Conservation (phyloP, 225 moss, liverwort and hornwort genomes). For the Polytrichum formosum region DNA sequence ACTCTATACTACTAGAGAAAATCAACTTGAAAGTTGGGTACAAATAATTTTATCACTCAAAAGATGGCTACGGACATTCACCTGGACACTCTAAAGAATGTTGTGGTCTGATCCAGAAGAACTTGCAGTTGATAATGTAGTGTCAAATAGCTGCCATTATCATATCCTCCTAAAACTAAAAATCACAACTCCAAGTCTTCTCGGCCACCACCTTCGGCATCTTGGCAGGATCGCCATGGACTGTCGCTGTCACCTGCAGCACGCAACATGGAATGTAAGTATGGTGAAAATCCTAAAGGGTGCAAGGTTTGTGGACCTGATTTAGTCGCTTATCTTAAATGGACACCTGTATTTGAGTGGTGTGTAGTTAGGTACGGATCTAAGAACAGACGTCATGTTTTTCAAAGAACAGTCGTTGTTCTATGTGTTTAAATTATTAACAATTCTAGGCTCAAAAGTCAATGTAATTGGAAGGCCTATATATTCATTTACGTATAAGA, state of each 20-base stretch:
- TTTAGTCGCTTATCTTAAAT: no score
- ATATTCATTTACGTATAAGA: no score
- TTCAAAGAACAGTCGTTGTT: no score
- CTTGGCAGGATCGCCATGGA: slow-evolving; percentile 59
- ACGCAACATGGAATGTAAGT: slow-evolving; percentile 4
- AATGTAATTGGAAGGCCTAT: no score
- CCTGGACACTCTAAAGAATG: slow-evolving; percentile 15
- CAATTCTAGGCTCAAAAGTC: no score
- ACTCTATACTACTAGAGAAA: slow-evolving; percentile 13
- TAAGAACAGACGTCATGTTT: no score
- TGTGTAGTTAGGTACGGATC: no score
- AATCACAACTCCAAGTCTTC: slow-evolving; percentile 85
- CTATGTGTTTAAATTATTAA: no score
- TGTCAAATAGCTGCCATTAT: slow-evolving; percentile 9
- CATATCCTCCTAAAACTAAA: slow-evolving; percentile 29
- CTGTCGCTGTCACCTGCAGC: slow-evolving; percentile 65
- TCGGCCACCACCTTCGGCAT: slow-evolving; percentile 75
- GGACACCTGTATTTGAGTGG: no score
- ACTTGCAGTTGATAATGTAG: neutral
- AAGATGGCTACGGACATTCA: slow-evolving; percentile 11
- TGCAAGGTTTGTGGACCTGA: neutral
- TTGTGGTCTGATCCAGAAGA: slow-evolving; percentile 10
- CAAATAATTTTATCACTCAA: slow-evolving; percentile 22
- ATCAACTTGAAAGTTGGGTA: slow-evolving; percentile 31
- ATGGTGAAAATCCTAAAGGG: neutral